Evolutionary conservation across 2,329 filamentous ascomycete genomes (phyloP).

Genomic region (Corynespora cassiicola): DNA sequence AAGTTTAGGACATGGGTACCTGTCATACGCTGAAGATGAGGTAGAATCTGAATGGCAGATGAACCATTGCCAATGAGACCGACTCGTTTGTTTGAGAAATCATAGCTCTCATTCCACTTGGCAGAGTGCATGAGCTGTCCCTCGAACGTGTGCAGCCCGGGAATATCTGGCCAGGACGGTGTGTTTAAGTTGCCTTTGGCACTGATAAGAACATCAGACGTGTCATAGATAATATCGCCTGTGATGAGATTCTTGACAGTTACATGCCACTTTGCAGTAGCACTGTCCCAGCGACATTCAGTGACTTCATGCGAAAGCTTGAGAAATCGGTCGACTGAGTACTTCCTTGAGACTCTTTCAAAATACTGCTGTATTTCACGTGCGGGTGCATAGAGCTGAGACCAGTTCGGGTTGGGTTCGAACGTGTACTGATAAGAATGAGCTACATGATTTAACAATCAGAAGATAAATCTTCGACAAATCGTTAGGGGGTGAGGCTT

Average conservation of each 20-base stretch:
- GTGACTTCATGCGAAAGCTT: conserved; percentile 31
- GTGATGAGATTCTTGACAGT: conserved; percentile 25
- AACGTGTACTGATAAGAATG: conserved; percentile 49
- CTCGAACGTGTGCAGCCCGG: conserved; percentile 19
- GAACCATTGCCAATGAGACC: conserved; percentile 25
- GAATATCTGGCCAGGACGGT: conserved; percentile 24
- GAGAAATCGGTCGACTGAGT: conserved; percentile 34
- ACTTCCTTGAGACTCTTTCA: conserved; percentile 27
- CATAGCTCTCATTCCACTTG: conserved; percentile 25
- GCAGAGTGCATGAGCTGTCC: conserved; percentile 28
- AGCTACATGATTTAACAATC: conserved; percentile 13
- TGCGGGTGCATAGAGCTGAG: conserved; percentile 38
- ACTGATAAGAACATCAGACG: conserved; percentile 21
- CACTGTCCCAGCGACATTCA: conserved; percentile 27
- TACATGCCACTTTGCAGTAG: conserved; percentile 33
- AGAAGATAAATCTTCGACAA: too few species aligned
- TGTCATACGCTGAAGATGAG: conserved; percentile 32
- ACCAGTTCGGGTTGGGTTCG: conserved; percentile 44
- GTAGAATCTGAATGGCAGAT: conserved; percentile 43
- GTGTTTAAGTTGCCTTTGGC: conserved; percentile 25
- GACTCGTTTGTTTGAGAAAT: conserved; percentile 24
- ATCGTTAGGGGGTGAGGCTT: too few species aligned
- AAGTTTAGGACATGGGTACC: conserved; percentile 19
- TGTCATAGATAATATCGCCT: conserved; percentile 15
- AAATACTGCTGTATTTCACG: conserved; percentile 35